Evolutionary conservation across 768 basidiomycete species (phyloP).

Genomic region (Termitomyces sp.): DNA sequence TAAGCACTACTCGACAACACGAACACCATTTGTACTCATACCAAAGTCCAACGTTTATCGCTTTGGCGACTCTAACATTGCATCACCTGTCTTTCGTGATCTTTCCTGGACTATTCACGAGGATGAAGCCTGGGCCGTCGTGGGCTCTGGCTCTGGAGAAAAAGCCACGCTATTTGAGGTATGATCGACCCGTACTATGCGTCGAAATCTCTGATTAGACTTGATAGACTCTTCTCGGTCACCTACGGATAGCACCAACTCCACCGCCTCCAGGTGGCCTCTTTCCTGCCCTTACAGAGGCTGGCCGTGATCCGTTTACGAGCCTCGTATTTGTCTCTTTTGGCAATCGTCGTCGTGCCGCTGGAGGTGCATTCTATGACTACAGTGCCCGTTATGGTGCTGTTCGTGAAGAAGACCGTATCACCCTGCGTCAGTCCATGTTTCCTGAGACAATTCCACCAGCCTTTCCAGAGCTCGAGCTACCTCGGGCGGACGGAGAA

Average conservation of each 20-base stretch:
- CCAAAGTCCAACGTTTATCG: constrained; percentile 51
- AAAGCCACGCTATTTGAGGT: constrained; percentile 68
- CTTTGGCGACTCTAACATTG: constrained; percentile 51
- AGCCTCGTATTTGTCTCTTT: constrained; percentile 62
- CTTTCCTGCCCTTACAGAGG: constrained; percentile 62
- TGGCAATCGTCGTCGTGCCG: constrained; percentile 51
- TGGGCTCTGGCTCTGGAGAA: constrained; percentile 62
- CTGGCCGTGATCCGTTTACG: constrained; percentile 43
- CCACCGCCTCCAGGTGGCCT: constrained; percentile 62
- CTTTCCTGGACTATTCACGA: constrained; percentile 59
- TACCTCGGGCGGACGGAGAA: constrained; percentile 17
- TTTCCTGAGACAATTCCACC: constrained; percentile 46
- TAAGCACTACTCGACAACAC: constrained; percentile 5
- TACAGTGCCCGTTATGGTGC: constrained; percentile 92
- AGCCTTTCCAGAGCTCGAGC: constrained; percentile 20
- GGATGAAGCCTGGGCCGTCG: constrained; percentile 72
- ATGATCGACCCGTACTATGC: constrained; percentile 11
- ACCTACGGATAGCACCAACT: constrained; percentile 64
- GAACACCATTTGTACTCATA: constrained; percentile 30
- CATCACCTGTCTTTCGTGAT: constrained; percentile 46
- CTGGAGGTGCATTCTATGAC: constrained; percentile 81
- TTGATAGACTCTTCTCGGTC: constrained; percentile 61
- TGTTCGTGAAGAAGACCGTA: constrained; percentile 76
- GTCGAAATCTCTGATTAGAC: not conserved
- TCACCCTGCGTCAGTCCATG: constrained; percentile 73